Percentiles rank a stretch among this genome's conserved stretches.
phyloP scores from a whole-genome alignment of 2,329 filamentous ascomycete genomes.

The Laburnicola sp. region DNA sequence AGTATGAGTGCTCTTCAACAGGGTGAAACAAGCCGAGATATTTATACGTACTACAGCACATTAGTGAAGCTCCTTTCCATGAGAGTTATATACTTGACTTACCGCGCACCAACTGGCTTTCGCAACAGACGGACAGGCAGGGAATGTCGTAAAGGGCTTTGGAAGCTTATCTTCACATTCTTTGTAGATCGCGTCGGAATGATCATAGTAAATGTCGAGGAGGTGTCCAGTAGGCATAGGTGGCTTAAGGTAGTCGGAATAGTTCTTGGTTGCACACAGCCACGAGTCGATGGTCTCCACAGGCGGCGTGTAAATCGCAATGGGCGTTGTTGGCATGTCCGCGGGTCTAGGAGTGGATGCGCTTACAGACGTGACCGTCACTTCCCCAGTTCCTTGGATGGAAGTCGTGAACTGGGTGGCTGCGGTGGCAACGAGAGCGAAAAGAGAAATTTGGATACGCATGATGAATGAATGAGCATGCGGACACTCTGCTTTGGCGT shows the following conservation, averaged over 20 bases:
- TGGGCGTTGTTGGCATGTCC: neutral
- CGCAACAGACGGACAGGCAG: slow-evolving; percentile 4
- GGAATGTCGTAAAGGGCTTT: neutral
- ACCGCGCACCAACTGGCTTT: slow-evolving; percentile 5
- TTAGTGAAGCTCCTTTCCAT: neutral
- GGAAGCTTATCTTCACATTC: slow-evolving; percentile 4
- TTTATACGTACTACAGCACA: neutral
- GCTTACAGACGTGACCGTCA: neutral
- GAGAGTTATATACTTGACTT: neutral
- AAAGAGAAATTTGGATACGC: too few species aligned
- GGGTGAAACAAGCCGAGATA: neutral
- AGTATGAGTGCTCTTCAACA: neutral
- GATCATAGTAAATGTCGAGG: slow-evolving; percentile 4
- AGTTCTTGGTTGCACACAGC: slow-evolving; percentile 4
- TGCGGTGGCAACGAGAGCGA: too few species aligned
- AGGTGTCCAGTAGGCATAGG: slow-evolving; percentile 3
- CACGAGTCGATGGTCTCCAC: neutral
- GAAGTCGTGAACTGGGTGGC: too few species aligned
- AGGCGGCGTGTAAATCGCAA: neutral
- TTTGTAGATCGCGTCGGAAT: slow-evolving; percentile 2
- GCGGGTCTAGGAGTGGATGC: neutral
- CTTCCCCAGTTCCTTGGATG: too few species aligned
- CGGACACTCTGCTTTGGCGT: too few species aligned
- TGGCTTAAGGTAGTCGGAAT: slow-evolving; percentile 1
- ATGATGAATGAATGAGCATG: too few species aligned